A percentile compares a stretch with the other conserved stretches of the same genome.
Evolutionary conservation across 306 rosid genomes (phyloP).

Genomic region (Notholithocarpus densiflorus): DNA sequence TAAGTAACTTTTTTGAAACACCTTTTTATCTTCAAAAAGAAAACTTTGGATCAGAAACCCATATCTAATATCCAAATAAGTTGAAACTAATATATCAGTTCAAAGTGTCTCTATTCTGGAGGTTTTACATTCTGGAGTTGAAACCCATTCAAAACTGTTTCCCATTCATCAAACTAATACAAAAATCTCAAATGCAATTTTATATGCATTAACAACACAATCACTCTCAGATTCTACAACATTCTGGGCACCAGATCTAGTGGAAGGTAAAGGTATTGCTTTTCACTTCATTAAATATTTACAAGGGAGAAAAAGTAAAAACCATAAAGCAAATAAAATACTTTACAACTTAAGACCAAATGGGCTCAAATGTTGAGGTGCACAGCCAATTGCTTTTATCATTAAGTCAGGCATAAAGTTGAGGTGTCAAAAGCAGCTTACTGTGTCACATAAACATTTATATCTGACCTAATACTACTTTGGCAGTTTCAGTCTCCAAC

Average conservation of each 20-base stretch:
- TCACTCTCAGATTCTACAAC: background rate
- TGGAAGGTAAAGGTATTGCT: background rate
- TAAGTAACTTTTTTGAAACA: too few relatives aligned
- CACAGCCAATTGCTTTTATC: background rate
- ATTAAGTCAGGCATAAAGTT: background rate
- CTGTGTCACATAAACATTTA: background rate
- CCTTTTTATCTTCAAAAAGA: background rate
- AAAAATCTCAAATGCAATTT: background rate
- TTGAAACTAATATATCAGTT: background rate
- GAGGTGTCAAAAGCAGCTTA: background rate
- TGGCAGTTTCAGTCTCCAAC: background rate
- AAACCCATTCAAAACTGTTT: too few relatives aligned
- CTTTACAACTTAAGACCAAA: background rate
- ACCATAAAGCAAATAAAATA: background rate
- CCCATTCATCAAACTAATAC: background rate
- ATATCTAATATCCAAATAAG: background rate
- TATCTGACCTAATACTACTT: background rate
- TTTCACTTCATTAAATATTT: background rate
- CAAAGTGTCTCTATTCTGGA: background rate
- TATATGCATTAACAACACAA: background rate
- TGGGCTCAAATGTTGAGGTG: background rate
- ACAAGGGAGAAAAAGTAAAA: background rate
- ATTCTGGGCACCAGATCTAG: background rate
- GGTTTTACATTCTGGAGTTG: too few relatives aligned
- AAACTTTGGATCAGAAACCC: background rate